Evolutionary conservation across 1,284 basidiomycete genomes (phyloP).

Genomic region (Filobasidium uniguttulatum): DNA sequence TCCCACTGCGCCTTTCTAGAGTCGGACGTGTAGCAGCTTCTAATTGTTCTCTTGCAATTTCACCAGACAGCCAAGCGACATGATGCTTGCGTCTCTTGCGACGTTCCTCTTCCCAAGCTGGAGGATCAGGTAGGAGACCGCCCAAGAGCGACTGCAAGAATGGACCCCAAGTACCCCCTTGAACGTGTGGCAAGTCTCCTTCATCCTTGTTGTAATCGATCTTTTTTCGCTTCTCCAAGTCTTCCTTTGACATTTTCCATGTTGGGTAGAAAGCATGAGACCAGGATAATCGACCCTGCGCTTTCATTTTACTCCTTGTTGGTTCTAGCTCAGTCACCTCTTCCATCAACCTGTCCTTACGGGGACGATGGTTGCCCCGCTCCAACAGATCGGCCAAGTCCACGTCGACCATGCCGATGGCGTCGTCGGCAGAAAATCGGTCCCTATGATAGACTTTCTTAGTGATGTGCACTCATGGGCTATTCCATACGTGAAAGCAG

Average conservation of each 20-base stretch:
- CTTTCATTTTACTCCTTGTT: conserved; percentile 25
- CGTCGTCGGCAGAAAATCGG: conserved; percentile 38
- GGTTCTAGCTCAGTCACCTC: conserved; percentile 20
- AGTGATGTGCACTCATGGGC: background rate
- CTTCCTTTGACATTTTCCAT: conserved; percentile 25
- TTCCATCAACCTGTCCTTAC: background rate
- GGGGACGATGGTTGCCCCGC: conserved; percentile 13
- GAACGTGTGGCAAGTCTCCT: conserved; percentile 1
- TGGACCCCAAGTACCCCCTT: no score
- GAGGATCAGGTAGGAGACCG: conserved; percentile 11
- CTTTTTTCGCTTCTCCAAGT: conserved; percentile 7
- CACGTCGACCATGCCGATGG: conserved; percentile 36
- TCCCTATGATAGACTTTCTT: conserved; percentile 35
- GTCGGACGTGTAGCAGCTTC: conserved; percentile 29
- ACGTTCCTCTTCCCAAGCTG: conserved; percentile 30
- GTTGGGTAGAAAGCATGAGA: conserved; percentile 31
- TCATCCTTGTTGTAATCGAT: conserved; percentile 3
- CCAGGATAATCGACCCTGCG: conserved; percentile 29
- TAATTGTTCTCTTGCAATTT: conserved; percentile 31
- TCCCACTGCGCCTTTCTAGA: conserved; percentile 25
- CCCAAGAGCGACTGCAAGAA: conserved; percentile 12
- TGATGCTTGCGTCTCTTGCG: conserved; percentile 27
- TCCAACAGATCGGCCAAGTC: conserved; percentile 35
- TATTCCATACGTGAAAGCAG: background rate
- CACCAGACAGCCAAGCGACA: conserved; percentile 31